Evolutionary conservation across 495 filamentous ascomycete species (phyloP).

Genomic region (Apodospora peruviana): DNA sequence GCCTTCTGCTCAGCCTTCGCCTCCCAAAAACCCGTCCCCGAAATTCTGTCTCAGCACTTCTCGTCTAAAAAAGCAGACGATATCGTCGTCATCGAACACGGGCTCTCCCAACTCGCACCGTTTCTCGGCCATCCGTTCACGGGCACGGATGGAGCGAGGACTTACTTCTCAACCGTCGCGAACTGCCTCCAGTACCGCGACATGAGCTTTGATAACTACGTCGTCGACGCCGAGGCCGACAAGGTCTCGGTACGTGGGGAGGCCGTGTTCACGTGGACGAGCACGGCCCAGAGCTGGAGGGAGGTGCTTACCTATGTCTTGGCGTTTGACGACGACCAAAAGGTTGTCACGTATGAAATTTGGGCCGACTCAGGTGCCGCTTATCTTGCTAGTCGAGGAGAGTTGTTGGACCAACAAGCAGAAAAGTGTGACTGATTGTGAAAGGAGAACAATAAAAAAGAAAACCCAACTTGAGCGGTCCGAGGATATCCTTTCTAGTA

Average conservation of each 20-base stretch:
- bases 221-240: constrained; percentile 40
- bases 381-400: constrained; percentile 49
- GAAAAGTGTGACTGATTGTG: too few relatives aligned
- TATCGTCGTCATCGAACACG: constrained; percentile 48
- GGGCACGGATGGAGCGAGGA: constrained; percentile 38
- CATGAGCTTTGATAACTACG: constrained; percentile 49
- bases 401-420: background rate
- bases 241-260: constrained; percentile 45
- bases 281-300: constrained; percentile 50
- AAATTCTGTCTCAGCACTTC: constrained; percentile 43
- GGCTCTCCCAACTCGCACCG: constrained; percentile 43
- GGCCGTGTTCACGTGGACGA: constrained; percentile 45
- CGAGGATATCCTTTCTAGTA: too few relatives aligned
- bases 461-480: too few relatives aligned
- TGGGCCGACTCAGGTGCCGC: constrained; percentile 64
- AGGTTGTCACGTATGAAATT: constrained; percentile 48
- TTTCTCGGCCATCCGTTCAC: constrained; percentile 54
- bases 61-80: constrained; percentile 27
- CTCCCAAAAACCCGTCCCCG: constrained; percentile 20
- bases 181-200: constrained; percentile 36
- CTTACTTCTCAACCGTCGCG: constrained; percentile 45
- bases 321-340: constrained; percentile 35
- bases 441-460: background rate
- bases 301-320: constrained; percentile 56
- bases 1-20: constrained; percentile 46